phyloP scores from a whole-genome alignment of 176 grass and related monocot genomes.

The Poa pratensis region DNA sequence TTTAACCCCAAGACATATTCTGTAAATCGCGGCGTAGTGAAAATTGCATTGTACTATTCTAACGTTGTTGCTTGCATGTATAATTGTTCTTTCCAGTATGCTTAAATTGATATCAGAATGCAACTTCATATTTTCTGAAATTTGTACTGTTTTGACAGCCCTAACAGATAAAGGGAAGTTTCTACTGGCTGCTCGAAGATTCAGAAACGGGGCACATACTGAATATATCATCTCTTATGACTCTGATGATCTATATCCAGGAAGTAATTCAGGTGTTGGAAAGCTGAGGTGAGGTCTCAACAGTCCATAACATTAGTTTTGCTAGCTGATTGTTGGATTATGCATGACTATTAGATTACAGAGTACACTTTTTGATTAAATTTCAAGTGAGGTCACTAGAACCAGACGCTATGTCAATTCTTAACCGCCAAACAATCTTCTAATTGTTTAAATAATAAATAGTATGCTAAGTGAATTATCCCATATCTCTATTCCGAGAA shows the following conservation, averaged over 20 bases:
- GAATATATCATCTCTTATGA: conserved; percentile 94
- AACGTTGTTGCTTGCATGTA: not conserved
- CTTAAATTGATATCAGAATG: conserved; percentile 8
- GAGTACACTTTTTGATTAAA: not conserved
- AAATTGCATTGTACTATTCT: not conserved
- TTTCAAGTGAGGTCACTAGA: not conserved
- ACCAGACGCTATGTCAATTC: not conserved
- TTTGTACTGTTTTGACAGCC: conserved; percentile 58
- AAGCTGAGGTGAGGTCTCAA: conserved; percentile 69
- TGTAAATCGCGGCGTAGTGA: not conserved
- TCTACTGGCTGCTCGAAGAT: conserved; percentile 80
- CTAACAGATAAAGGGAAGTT: conserved; percentile 88
- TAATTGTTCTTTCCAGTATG: not conserved
- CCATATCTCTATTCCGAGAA: not conserved
- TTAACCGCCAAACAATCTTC: not conserved
- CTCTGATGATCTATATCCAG: conserved; percentile 75
- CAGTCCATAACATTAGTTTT: conserved; percentile 17
- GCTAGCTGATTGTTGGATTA: conserved; percentile 25
- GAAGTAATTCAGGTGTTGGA: conserved; percentile 88
- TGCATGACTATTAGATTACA: not conserved
- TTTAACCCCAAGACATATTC: conserved; percentile 11
- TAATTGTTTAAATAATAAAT: not conserved
- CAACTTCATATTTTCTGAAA: conserved; percentile 17
- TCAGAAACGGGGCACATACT: conserved; percentile 72
- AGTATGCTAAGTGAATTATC: not conserved